Percentiles rank a stretch among this genome's conserved stretches.
phyloP scores from a whole-genome alignment of 2,329 filamentous ascomycete genomes.

The Capronia americana region DNA sequence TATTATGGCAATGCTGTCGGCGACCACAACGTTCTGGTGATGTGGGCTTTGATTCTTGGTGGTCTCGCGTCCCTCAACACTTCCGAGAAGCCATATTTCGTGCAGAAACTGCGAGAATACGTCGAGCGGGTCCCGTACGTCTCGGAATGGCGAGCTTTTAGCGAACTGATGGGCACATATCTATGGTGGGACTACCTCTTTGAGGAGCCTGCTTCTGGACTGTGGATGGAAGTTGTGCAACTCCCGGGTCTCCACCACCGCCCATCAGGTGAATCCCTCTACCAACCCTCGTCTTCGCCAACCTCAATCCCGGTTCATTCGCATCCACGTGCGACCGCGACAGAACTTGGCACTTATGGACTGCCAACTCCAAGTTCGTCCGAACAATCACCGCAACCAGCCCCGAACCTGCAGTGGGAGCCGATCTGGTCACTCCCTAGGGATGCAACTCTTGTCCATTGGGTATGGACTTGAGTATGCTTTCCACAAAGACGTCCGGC shows the following conservation, averaged over 20 bases:
- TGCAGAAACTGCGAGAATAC: constrained; percentile 20
- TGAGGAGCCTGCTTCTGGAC: constrained; percentile 10
- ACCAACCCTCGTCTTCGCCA: background rate
- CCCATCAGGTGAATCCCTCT: background rate
- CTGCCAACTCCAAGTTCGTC: constrained; percentile 6
- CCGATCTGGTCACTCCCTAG: constrained; percentile 1
- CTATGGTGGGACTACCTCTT: constrained; percentile 31
- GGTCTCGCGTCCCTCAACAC: constrained; percentile 21
- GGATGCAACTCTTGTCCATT: constrained; percentile 1
- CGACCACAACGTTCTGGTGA: constrained; percentile 14
- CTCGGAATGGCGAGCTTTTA: constrained; percentile 15
- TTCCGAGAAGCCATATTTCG: constrained; percentile 16
- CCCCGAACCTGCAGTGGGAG: background rate
- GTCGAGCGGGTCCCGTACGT: constrained; percentile 7
- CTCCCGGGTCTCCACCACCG: background rate
- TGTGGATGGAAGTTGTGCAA: constrained; percentile 24
- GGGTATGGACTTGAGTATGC: constrained; percentile 21
- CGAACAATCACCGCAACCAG: constrained; percentile 3
- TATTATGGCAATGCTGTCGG: background rate
- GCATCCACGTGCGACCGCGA: background rate
- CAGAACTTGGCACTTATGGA: constrained; percentile 2
- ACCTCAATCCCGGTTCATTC: background rate
- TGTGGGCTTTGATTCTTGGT: constrained; percentile 25
- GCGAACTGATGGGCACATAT: constrained; percentile 23
- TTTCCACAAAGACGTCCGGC: constrained; percentile 27